Base-by-base conservation (phyloP, 1,139 yeast species). In the Saccharomyces hybrid region DNA sequence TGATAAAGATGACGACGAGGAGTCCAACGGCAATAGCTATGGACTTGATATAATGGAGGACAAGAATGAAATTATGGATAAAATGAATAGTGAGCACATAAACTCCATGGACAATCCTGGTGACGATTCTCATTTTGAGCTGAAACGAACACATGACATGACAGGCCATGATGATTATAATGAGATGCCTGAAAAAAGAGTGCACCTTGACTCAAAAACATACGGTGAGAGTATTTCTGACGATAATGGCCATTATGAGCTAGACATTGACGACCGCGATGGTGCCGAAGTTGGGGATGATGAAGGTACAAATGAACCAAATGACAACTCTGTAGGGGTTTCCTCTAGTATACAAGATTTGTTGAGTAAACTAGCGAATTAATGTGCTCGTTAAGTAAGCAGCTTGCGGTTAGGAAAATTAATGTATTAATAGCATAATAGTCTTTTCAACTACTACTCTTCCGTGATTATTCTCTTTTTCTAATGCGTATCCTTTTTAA, bases 301-400 rank as follows among this genome's bases (percentile, higher is more conserved):
- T 27, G 44, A 34, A 16, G 41, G 19, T 8, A 38, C 27, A 19
- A 42, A 41, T 31, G 51, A 44, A 9, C 38, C 27, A 26, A 42
- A 41, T 31, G 51, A 44, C 5, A 31, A 28, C 7, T 16, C 46
- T 31, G 24, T n/a, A 29, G 38, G 34, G 46, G 29, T 67, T 8
- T 65, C 70, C 2, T 67, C 71, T 3, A 68, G 63, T 54, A 68
- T 68, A 46, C 72, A 68, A 50, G 72, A 68, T 53, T 54, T 68
- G 47, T 56, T 68, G 53, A 68, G 72, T 58, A 68, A 64, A 55
- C 57, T 68, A 41, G 71, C 72, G 11, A 66, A 60, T 54, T 68
- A 54, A 58, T 38, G 21, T 16, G 24, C 12, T 19, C 11, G 26
- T 16, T 19, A 19, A 38, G 44, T 16, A 38, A 38, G 24, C 12